Base-by-base conservation (phyloP, 768 basidiomycete genomes). In the Termitomyces sp. region DNA sequence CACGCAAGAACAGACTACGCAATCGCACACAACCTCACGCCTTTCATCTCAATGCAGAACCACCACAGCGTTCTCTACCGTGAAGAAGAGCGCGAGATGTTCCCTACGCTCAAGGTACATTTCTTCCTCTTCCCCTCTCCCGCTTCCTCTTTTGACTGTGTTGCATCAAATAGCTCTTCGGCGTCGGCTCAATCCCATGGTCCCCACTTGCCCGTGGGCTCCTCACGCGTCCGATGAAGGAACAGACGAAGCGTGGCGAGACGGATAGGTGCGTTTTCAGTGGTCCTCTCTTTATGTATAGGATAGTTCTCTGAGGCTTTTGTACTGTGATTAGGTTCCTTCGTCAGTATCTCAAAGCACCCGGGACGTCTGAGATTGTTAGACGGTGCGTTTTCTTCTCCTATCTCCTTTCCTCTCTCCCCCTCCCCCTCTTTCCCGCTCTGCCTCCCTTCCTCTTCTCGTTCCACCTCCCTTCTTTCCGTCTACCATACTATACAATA, bases 11-110 rank as follows among this genome's bases (percentile, higher is more conserved):
- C 45, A 17, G 83, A 82, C 66, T 85, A 85, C 62, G 85, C 84
- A 0, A 80, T 85, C 57, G 66, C 75, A 35, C 80, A 87, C 64
- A 76, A 78, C 6, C 70, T 82, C 5, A 82, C 81, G 0, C 81
- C 81, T 1, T 87, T 88, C 69, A 82, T 87, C 65, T 82, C 82
- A 0, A 85, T 87, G 85, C 85, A 87, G 66, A 87, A 87, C 63
- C 82, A 83, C 54, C 81, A 87, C 66, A 82, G 71, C 58, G 67
- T 85, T 5, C 62, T 83, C 9, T 87, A 88, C 61, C 73, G 85
- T 17, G 86, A 88, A 65, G 85, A 88, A 63, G 85, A 84, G 62
- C 72, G 82, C 2, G 82, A 83, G 62, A 82, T 84, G 81, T 81
- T 85, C 63, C 85, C 85, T 1, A 79, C 79, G 1, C 68, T 83